Conservation (phyloP, 2,329 filamentous ascomycete species). For the Plenodomus biglobosus region DNA sequence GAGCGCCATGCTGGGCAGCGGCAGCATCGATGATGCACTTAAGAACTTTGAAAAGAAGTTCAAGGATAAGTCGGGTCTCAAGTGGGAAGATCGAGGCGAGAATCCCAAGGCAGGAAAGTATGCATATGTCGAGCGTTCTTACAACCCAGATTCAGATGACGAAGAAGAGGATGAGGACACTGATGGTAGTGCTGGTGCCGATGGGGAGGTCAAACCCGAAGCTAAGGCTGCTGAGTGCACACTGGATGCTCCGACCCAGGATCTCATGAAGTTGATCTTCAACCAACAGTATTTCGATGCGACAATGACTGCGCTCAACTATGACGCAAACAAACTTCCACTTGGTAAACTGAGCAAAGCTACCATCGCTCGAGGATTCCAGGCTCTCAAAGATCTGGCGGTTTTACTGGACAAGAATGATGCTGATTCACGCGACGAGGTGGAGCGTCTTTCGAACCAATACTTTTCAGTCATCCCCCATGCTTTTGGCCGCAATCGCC, state of each 20-base stretch:
- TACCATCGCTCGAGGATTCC: constrained; percentile 74
- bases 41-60: constrained; percentile 58
- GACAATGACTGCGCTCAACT: constrained; percentile 68
- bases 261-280: constrained; percentile 80
- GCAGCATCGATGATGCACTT: constrained; percentile 45
- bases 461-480: constrained; percentile 86
- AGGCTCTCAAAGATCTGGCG: constrained; percentile 73
- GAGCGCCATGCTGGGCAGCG: constrained; percentile 45
- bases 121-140: constrained; percentile 77
- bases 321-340: constrained; percentile 75
- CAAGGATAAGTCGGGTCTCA: constrained; percentile 57
- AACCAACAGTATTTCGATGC: constrained; percentile 71
- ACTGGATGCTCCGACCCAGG: constrained; percentile 62
- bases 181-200: constrained; percentile 38
- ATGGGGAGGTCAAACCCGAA: constrained; percentile 29
- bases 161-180: constrained; percentile 29
- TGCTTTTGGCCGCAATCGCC: constrained; percentile 71
- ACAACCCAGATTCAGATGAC: constrained; percentile 66
- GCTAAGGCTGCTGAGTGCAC: constrained; percentile 50
- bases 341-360: constrained; percentile 80
- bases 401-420: constrained; percentile 61
- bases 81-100: constrained; percentile 54
- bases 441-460: constrained; percentile 69
- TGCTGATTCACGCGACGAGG: constrained; percentile 53
- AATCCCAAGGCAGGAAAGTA: constrained; percentile 67